A percentile compares a stretch with the other conserved stretches of the same genome.
These are phyloP conservation scores for Dryas drummondii DNA, from an alignment of 306 rosid species.

Conservation along the genomic window DNA sequence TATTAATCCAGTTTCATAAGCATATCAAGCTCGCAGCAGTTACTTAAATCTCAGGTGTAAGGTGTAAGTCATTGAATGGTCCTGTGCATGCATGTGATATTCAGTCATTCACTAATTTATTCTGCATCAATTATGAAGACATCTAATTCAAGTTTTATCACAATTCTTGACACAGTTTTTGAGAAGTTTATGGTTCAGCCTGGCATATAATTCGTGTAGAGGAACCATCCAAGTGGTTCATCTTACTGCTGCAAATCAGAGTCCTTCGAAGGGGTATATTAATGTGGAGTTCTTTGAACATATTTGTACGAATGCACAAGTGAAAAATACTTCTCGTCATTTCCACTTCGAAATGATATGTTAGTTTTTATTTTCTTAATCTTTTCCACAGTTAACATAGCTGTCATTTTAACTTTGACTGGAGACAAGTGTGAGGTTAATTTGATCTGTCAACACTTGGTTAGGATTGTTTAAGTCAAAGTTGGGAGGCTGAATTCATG, in stretches of 20 bases:
- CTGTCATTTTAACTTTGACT: no score
- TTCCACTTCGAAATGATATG: neutral
- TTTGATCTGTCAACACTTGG: no score
- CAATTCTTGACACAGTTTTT: neutral
- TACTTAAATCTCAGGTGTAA: neutral
- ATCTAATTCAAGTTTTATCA: neutral
- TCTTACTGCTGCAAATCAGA: constrained; percentile 7
- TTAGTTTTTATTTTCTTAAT: neutral
- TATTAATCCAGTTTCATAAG: neutral
- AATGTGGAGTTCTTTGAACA: neutral
- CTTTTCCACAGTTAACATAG: no score
- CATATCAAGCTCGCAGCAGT: neutral
- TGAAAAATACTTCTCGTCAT: neutral
- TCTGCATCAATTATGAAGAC: neutral
- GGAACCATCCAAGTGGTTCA: neutral
- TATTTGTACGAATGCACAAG: neutral
- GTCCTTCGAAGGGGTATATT: neutral
- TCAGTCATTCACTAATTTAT: neutral
- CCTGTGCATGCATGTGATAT: constrained; percentile 16
- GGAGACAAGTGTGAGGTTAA: no score
- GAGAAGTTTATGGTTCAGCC: constrained; percentile 4
- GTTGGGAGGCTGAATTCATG: no score
- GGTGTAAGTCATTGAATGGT: neutral
- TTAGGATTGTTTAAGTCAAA: no score
- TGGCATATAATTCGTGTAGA: constrained; percentile 1